Conservation (phyloP, 805 yeast species). For the Teunomyces aglyptinius region DNA sequence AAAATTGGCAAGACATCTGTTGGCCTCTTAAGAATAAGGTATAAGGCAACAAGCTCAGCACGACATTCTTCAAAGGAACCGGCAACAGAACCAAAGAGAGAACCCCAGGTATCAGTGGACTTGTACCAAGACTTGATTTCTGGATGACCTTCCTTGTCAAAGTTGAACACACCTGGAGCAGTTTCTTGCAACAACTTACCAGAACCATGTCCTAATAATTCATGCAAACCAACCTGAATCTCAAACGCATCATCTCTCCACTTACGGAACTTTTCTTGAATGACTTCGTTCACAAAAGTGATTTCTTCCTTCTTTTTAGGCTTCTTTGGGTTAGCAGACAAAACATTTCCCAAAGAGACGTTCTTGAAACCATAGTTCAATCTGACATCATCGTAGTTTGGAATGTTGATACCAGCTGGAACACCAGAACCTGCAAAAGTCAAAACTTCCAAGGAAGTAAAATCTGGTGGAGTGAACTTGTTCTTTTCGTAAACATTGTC, state of each 20-base stretch:
- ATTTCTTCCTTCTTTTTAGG: constrained; percentile 66
- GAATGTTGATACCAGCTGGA: constrained; percentile 92
- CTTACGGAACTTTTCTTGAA: constrained; percentile 59
- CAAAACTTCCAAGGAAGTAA: constrained; percentile 84
- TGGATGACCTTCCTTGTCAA: constrained; percentile 64
- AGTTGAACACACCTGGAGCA: constrained; percentile 65
- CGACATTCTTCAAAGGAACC: constrained; percentile 93
- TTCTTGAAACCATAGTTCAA: constrained; percentile 83
- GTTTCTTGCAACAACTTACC: constrained; percentile 69
- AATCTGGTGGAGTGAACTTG: constrained; percentile 87
- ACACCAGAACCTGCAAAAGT: constrained; percentile 88
- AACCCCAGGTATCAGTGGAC: constrained; percentile 88
- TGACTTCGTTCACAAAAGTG: constrained; percentile 57
- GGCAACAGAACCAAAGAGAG: constrained; percentile 74
- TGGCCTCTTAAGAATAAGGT: constrained; percentile 63
- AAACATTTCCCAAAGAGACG: constrained; percentile 83
- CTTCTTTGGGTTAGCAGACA: constrained; percentile 63
- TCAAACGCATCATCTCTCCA: constrained; percentile 83
- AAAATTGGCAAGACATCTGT: constrained; percentile 65
- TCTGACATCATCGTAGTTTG: constrained; percentile 88
- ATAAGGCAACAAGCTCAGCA: constrained; percentile 88
- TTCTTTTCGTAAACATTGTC: constrained; percentile 72
- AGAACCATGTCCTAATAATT: constrained; percentile 86
- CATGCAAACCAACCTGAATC: constrained; percentile 93
- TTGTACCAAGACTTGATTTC: constrained; percentile 70